Conservation (phyloP, 495 filamentous ascomycete genomes). For the Cercophora sp. region DNA sequence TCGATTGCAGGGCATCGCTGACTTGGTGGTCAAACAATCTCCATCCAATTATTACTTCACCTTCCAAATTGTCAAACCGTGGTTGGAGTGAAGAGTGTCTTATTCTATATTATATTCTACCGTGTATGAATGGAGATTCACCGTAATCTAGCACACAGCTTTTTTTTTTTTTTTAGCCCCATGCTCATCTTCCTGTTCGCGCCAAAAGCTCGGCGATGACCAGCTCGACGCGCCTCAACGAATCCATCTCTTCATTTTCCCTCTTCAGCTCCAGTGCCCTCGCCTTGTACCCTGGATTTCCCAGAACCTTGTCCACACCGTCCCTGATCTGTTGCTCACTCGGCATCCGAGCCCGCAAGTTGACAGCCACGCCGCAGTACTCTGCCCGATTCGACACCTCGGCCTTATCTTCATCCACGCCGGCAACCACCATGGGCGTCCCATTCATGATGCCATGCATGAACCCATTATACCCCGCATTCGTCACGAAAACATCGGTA, state of each 20-base stretch:
- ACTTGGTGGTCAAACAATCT: too few relatives aligned
- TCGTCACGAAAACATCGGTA: conserved; percentile 35
- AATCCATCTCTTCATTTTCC: conserved; percentile 20
- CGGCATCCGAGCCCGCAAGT: conserved; percentile 23
- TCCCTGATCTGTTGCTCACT: conserved; percentile 20
- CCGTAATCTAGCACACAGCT: too few relatives aligned
- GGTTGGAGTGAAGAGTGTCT: too few relatives aligned
- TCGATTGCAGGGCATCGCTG: too few relatives aligned
- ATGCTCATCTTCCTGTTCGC: too few relatives aligned
- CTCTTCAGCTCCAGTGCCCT: conserved; percentile 17
- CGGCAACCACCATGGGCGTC: conserved; percentile 37
- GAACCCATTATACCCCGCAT: conserved; percentile 38
- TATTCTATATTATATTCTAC: too few relatives aligned
- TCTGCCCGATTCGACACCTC: conserved; percentile 32
- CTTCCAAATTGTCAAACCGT: too few relatives aligned
- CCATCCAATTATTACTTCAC: too few relatives aligned
- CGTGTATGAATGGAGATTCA: too few relatives aligned
- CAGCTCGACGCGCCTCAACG: conserved; percentile 2
- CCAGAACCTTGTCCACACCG: conserved; percentile 26
- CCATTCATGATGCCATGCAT: conserved; percentile 37
- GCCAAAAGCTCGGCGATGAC: neutral
- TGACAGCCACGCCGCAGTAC: conserved; percentile 33
- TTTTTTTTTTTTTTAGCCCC: too few relatives aligned
- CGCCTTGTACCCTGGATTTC: conserved; percentile 10
- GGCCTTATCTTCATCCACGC: conserved; percentile 35